Conservation (phyloP, 495 filamentous ascomycete genomes). For the Hyphodiscus hymeniophilus region DNA sequence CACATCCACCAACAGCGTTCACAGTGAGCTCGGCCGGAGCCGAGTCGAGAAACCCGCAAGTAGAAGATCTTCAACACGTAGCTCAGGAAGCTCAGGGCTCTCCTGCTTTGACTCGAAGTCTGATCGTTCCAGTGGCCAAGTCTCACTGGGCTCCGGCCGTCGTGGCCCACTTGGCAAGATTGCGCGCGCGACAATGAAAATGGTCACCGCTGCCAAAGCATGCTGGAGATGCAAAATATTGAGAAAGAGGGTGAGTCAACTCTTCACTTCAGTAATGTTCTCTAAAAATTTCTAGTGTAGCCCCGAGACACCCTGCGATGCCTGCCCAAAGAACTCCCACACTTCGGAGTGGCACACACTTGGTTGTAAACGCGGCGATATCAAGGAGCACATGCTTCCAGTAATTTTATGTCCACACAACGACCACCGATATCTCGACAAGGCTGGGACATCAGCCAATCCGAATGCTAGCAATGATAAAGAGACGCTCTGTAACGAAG, state of each 20-base stretch:
- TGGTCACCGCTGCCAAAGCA: not conserved
- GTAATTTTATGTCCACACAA: not conserved
- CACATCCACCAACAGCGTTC: no score
- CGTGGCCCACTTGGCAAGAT: not conserved
- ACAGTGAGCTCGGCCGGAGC: no score
- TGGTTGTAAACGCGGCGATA: not conserved
- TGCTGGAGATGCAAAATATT: conserved; percentile 6
- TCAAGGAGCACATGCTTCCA: not conserved
- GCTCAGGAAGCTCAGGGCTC: no score
- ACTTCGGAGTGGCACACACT: not conserved
- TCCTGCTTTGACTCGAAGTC: not conserved
- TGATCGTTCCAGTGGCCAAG: not conserved
- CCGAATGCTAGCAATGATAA: no score
- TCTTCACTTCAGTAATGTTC: not conserved
- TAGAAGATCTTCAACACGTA: no score
- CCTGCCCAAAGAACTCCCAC: not conserved
- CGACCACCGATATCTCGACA: no score
- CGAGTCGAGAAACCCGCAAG: no score
- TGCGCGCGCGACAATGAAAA: not conserved
- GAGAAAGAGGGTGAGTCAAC: not conserved
- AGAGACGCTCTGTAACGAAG: no score
- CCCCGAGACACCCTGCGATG: not conserved
- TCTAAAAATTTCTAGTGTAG: not conserved
- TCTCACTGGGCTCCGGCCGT: not conserved
- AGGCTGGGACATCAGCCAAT: no score